A percentile compares a stretch with the other conserved stretches of the same genome.
Conservation (phyloP, 208 protist species). For the Polymyxa betae region DNA sequence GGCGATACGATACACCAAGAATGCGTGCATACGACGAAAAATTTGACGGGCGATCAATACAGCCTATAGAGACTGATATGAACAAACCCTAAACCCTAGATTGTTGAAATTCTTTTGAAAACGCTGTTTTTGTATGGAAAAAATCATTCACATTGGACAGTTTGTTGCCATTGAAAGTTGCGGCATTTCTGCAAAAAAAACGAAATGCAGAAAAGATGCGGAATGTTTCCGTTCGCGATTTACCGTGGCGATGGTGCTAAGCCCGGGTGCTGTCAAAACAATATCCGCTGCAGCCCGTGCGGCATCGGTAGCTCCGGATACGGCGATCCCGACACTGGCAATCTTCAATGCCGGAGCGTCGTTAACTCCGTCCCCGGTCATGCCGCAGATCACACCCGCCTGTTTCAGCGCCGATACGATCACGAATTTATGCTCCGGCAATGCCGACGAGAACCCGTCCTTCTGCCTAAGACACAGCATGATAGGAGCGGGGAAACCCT, state of each 20-base stretch:
- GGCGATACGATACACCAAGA: slow-evolving; percentile 46
- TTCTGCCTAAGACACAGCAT: neutral
- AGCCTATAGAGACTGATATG: too few relatives aligned
- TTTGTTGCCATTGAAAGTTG: too few relatives aligned
- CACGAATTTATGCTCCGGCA: slow-evolving; percentile 46
- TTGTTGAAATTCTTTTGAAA: too few relatives aligned
- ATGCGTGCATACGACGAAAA: slow-evolving; percentile 5
- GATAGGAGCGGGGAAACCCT: neutral
- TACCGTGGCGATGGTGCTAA: slow-evolving; percentile 4
- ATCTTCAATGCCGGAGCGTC: slow-evolving; percentile 44
- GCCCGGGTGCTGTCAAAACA: slow-evolving; percentile 68
- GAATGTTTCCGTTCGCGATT: neutral
- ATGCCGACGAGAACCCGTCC: slow-evolving; percentile 50
- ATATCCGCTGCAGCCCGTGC: slow-evolving; percentile 57
- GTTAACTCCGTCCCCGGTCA: slow-evolving; percentile 53
- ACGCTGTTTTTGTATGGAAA: too few relatives aligned
- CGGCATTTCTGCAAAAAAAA: neutral
- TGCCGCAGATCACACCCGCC: neutral
- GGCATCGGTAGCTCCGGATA: slow-evolving; percentile 51
- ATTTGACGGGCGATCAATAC: slow-evolving; percentile 1
- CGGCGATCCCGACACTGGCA: neutral
- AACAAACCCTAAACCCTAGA: too few relatives aligned
- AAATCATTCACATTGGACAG: too few relatives aligned
- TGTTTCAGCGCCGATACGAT: slow-evolving; percentile 48
- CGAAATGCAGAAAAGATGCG: neutral